Evolutionary conservation across 176 grass and related monocot species (phyloP).

Genomic region (Musa schizocarpa): DNA sequence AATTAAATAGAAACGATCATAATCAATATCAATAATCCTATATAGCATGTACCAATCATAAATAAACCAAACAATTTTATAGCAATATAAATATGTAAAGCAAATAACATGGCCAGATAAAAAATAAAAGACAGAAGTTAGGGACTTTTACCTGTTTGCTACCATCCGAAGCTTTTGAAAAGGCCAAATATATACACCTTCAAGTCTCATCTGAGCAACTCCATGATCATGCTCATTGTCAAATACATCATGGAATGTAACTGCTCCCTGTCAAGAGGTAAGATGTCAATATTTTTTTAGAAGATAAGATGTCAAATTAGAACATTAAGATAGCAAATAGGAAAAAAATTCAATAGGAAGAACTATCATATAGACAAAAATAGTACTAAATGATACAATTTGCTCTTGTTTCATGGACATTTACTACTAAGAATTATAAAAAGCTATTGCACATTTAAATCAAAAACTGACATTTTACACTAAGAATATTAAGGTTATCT

Average conservation of each 20-base stretch:
- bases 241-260: constrained; percentile 94
- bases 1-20: not conserved
- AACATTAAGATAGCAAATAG: not conserved
- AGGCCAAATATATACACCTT: constrained; percentile 99
- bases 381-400: not conserved
- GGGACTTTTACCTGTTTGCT: constrained; percentile 62
- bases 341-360: not conserved
- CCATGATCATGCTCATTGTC: constrained; percentile 60
- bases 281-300: not conserved
- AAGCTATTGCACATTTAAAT: not conserved
- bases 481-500: not conserved
- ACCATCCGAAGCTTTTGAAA: constrained; percentile 97
- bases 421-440: not conserved
- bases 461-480: not conserved
- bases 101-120: not conserved
- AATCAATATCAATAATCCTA: not conserved
- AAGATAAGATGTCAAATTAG: not conserved
- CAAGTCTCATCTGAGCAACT: constrained; percentile 76
- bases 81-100: not conserved
- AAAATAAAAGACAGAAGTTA: not conserved
- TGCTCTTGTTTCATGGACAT: not conserved
- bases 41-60: not conserved
- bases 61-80: not conserved
- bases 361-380: not conserved
- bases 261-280: constrained; percentile 48